These are phyloP conservation scores for Scopulariopsis brevicaulis DNA, from an alignment of 2,329 filamentous ascomycete species.

Conservation along the genomic window DNA sequence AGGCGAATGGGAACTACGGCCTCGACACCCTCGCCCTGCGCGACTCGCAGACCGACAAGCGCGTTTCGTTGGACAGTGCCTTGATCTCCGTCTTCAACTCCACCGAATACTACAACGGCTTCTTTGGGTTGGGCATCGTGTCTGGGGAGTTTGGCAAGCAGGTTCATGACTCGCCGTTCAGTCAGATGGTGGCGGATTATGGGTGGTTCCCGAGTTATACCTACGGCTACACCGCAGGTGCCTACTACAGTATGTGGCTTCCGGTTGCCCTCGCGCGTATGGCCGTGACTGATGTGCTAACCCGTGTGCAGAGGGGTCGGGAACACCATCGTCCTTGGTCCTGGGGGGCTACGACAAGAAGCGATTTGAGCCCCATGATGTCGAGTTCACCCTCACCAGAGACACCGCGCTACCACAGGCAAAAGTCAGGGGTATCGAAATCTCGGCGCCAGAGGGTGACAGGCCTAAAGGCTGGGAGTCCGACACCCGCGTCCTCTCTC, in stretches of 20 bases:
- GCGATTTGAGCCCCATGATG: slow-evolving; percentile 49
- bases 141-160: slow-evolving; percentile 38
- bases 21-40: slow-evolving; percentile 33
- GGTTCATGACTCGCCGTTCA: slow-evolving; percentile 37
- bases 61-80: slow-evolving; percentile 30
- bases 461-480: slow-evolving; percentile 25
- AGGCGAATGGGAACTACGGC: slow-evolving; percentile 55
- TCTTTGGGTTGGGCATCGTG: slow-evolving; percentile 44
- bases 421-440: slow-evolving; percentile 45
- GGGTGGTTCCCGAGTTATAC: slow-evolving; percentile 59
- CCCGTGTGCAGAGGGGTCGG: slow-evolving; percentile 20
- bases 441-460: slow-evolving; percentile 19
- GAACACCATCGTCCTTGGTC: slow-evolving; percentile 45
- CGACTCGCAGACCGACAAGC: slow-evolving; percentile 22
- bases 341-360: slow-evolving; percentile 57
- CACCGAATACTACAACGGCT: slow-evolving; percentile 42
- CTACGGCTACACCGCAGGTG: slow-evolving; percentile 66
- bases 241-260: slow-evolving; percentile 48
- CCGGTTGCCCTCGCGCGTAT: background rate
- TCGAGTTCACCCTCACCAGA: slow-evolving; percentile 45
- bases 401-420: slow-evolving; percentile 44
- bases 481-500: slow-evolving; percentile 23
- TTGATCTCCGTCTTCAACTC: slow-evolving; percentile 40
- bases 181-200: slow-evolving; percentile 45
- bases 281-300: background rate